Evolutionary conservation across 495 filamentous ascomycete genomes (phyloP), one percentile per base, ranked within the genome.

Genomic region (Penicillium waksmanii): DNA sequence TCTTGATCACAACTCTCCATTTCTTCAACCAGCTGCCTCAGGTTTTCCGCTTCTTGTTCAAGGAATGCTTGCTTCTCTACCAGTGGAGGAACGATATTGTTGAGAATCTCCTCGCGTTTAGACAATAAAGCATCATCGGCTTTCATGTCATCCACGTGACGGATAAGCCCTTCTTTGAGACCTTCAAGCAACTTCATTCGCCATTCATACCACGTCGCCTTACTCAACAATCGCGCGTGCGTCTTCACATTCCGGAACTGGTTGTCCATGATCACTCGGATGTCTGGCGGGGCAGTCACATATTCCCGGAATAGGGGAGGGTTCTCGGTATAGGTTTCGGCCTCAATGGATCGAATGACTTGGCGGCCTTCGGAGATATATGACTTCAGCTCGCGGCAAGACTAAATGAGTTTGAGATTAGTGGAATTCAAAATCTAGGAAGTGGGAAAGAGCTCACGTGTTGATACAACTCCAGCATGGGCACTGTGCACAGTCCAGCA

Each of bases 191-290:
- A 84, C 64, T 92, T 91, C 85, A 90, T 92, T 34, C 96, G 90
- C 96, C 96, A 98, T 67, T 93, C 88, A 69, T 98, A 98, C 96
- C 96, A 98, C 73, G 92, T 93, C 38, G 86, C 91, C 69, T 96
- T 96, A 76, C 93, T 97, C 12, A 91, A 82, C 5, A 96, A 79
- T 42, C 96, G 80, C 3, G 96, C 90, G 69, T 97, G 87, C 0
- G 91, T 96, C 77, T 97, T 97, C 66, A 96, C 88, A 60, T 96
- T 96, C 70, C 94, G 93, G 75, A 98, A 94, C 69, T 98, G 95
- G 58, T 90, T 93, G 73, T 98, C 94, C 89, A 98, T 93, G 49
- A 95, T 81, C 2, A 84, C 71, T 64, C 88, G 89, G 60, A 96
- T 82, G 51, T 95, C 89, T n/a, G 90, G 85, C 6, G 90, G 80